Evolutionary conservation across 1,284 basidiomycete genomes (phyloP).

Genomic region (Irpex lacteus): DNA sequence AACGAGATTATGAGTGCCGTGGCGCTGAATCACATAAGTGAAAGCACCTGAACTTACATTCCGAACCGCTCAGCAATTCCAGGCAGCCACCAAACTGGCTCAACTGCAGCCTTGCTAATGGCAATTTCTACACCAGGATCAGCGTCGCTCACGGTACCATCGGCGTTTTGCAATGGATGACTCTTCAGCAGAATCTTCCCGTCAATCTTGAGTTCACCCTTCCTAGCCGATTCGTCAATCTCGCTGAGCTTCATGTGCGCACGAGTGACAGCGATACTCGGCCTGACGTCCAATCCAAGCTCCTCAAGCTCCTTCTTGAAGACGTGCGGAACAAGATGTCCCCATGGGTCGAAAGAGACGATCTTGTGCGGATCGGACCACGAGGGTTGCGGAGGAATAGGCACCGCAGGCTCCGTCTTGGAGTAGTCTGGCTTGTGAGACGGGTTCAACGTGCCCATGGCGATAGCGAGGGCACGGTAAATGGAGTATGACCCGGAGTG

Average conservation of each 20-base stretch:
- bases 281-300: constrained; percentile 74
- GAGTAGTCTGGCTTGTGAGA: constrained; percentile 86
- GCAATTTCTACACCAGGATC: constrained; percentile 86
- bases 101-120: constrained; percentile 86
- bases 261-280: constrained; percentile 88
- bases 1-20: background rate
- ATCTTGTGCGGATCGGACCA: constrained; percentile 87
- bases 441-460: constrained; percentile 85
- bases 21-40: constrained; percentile 1
- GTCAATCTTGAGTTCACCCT: constrained; percentile 77
- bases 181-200: constrained; percentile 80
- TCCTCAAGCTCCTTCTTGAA: constrained; percentile 70
- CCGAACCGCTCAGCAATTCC: constrained; percentile 89
- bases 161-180: constrained; percentile 55
- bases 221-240: constrained; percentile 78
- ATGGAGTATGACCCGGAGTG: constrained; percentile 94
- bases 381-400: constrained; percentile 75
- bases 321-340: constrained; percentile 83
- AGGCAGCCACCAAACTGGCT: constrained; percentile 94
- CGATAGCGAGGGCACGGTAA: constrained; percentile 90
- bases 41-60: constrained; percentile 54
- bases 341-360: constrained; percentile 94
- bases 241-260: constrained; percentile 90
- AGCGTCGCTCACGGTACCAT: constrained; percentile 53
- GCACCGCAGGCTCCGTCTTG: constrained; percentile 87